These are phyloP conservation scores for Endothia cerciana DNA, from an alignment of 2,329 filamentous ascomycete species.

Conservation along the genomic window DNA sequence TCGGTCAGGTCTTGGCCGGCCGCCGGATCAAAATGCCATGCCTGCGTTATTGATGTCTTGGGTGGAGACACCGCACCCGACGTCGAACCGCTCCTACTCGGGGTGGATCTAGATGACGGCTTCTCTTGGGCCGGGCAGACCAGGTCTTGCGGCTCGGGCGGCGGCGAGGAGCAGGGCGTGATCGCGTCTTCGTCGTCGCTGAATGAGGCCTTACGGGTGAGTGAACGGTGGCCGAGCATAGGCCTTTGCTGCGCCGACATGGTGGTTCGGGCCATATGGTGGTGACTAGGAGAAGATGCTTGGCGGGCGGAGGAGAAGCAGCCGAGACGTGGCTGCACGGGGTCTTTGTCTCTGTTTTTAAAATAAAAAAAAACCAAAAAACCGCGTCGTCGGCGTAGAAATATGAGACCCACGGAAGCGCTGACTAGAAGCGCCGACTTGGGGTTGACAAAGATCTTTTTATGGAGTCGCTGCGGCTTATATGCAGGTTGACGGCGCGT, in stretches of 20 bases:
- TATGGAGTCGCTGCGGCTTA: slow-evolving; percentile 26
- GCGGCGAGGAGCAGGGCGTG: slow-evolving; percentile 28
- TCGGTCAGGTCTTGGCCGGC: slow-evolving; percentile 41
- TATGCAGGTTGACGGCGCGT: slow-evolving; percentile 19
- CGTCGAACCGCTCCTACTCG: slow-evolving; percentile 8
- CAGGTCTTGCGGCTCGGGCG: slow-evolving; percentile 22
- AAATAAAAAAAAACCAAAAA: neutral
- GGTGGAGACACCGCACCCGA: slow-evolving; percentile 10
- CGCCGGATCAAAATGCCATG: slow-evolving; percentile 29
- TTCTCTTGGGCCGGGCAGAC: neutral
- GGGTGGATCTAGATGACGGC: neutral
- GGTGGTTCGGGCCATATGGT: neutral
- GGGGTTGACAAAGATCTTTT: slow-evolving; percentile 25
- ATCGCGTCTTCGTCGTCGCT: slow-evolving; percentile 32
- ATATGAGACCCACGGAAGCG: slow-evolving; percentile 14
- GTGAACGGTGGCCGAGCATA: slow-evolving; percentile 13
- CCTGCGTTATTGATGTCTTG: slow-evolving; percentile 21
- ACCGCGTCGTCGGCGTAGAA: slow-evolving; percentile 4
- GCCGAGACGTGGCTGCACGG: neutral
- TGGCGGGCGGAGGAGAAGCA: too few relatives aligned
- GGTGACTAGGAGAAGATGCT: neutral
- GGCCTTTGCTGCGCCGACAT: slow-evolving; percentile 13
- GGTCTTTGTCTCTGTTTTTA: neutral
- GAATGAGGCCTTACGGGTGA: slow-evolving; percentile 29
- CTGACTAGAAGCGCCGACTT: slow-evolving; percentile 7